Conservation (phyloP, 176 grass and related monocot species). For the barley (Hordeum vulgare) region MorexV3_pseudomolecules_assembly NC_058523.1:356867423-356867922, state of each 20-base stretch:
- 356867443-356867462: not conserved
- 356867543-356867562: too few species aligned
- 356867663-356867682: slow-evolving; percentile 38
- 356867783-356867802: slow-evolving; percentile 41
- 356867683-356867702: slow-evolving; percentile 25
- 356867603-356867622: not conserved
- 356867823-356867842: slow-evolving; percentile 28
- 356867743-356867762: not conserved
- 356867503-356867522: not conserved
- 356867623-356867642: slow-evolving; percentile 13
- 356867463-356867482: not conserved
- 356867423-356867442: not conserved
- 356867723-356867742: slow-evolving; percentile 6
- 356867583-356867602: not conserved
- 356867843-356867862: slow-evolving; percentile 7
- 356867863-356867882: slow-evolving; percentile 19
- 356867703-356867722: slow-evolving; percentile 24
- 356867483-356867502: not conserved
- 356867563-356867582: not conserved
- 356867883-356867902: slow-evolving; percentile 6
- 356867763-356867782: slow-evolving; percentile 16
- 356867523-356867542: too few species aligned
- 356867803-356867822: slow-evolving; percentile 23
- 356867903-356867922: slow-evolving; percentile 31
- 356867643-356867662: not conserved